Evolutionary conservation across 768 basidiomycete genomes (phyloP).

Genomic region (Naganishia friedmannii): DNA sequence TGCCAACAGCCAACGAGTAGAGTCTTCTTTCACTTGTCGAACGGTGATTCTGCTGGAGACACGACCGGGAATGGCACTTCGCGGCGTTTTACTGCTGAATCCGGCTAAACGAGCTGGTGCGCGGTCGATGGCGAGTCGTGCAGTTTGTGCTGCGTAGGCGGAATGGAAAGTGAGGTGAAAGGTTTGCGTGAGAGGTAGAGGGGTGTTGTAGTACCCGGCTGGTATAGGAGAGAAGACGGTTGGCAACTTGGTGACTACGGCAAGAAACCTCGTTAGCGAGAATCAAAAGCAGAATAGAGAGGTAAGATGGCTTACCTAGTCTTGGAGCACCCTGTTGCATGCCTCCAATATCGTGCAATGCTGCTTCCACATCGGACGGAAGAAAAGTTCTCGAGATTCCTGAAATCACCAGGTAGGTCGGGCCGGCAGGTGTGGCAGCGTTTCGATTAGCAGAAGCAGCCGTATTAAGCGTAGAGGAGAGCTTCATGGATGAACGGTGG

Average conservation of each 20-base stretch:
- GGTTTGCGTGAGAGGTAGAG: background rate
- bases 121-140: slow-evolving; percentile 8
- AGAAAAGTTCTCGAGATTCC: slow-evolving; percentile 13
- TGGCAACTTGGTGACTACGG: slow-evolving; percentile 10
- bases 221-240: slow-evolving; percentile 10
- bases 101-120: background rate
- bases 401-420: background rate
- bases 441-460: background rate
- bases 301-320: slow-evolving; percentile 1
- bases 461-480: background rate
- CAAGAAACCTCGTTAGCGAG: too few species aligned
- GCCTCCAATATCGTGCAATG: slow-evolving; percentile 12
- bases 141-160: background rate
- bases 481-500: background rate
- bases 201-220: background rate
- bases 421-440: background rate
- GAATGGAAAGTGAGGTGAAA: slow-evolving; percentile 13
- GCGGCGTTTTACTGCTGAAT: background rate
- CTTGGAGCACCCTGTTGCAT: background rate
- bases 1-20: slow-evolving; percentile 5
- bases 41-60: background rate
- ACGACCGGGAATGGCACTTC: background rate
- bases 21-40: slow-evolving; percentile 2
- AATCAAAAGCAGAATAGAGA: background rate
- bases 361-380: slow-evolving; percentile 10